Conservation (phyloP, 345 rosid genomes). For the Bretschneidera sinensis region DNA sequence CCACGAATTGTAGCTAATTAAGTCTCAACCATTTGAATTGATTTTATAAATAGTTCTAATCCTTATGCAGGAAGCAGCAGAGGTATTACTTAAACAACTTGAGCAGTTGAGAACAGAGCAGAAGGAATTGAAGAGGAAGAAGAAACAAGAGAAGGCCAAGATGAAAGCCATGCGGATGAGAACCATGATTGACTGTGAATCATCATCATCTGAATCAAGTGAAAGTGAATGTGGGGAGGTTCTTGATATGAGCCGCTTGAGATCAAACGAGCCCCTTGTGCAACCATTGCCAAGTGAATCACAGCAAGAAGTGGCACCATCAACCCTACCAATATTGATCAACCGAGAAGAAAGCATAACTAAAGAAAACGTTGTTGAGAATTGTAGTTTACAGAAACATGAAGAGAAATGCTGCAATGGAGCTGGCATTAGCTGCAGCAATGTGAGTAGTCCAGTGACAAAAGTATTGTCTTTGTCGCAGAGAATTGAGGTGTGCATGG, state of each 20-base stretch:
- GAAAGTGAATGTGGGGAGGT: slow-evolving; percentile 48
- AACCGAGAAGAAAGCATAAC: no score
- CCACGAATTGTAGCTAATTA: no score
- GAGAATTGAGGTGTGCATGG: slow-evolving; percentile 75
- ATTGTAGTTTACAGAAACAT: no score
- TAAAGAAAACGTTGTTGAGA: no score
- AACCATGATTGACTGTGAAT: slow-evolving; percentile 25
- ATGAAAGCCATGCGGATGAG: slow-evolving; percentile 32
- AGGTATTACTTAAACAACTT: slow-evolving; percentile 40
- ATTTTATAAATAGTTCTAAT: no score
- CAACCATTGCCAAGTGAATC: not conserved
- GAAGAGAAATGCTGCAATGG: slow-evolving; percentile 1
- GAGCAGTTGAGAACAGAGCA: slow-evolving; percentile 51
- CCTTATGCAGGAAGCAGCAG: slow-evolving; percentile 55
- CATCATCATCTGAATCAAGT: slow-evolving; percentile 42
- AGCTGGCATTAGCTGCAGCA: not conserved
- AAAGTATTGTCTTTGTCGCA: no score
- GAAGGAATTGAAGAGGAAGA: slow-evolving; percentile 45
- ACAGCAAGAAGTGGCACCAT: not conserved
- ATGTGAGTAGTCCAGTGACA: no score
- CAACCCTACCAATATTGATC: no score
- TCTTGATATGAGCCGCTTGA: slow-evolving; percentile 42
- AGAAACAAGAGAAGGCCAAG: slow-evolving; percentile 47
- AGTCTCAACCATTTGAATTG: no score
- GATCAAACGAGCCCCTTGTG: slow-evolving; percentile 15